These are phyloP conservation scores for Anisodus acutangulus DNA, from an alignment of 257 asterid species.

Conservation along the genomic window DNA sequence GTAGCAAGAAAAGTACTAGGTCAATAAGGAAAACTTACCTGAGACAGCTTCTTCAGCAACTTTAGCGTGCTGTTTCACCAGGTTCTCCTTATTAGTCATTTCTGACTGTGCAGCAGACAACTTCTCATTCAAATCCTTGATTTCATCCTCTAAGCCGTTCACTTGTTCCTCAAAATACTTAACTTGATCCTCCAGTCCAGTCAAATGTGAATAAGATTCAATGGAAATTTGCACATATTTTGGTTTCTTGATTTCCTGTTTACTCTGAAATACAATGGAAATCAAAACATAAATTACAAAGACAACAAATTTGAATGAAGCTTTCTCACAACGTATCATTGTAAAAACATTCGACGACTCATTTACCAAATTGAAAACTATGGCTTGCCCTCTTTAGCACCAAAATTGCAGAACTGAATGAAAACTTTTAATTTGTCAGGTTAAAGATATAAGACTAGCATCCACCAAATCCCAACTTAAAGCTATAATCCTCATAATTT, in stretches of 20 bases:
- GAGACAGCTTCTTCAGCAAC: conserved; percentile 99
- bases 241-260: conserved; percentile 74
- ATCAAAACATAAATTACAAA: background rate
- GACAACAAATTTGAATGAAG: background rate
- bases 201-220: conserved; percentile 91
- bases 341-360: background rate
- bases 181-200: conserved; percentile 90
- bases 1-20: background rate
- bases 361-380: background rate
- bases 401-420: background rate
- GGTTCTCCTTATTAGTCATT: conserved; percentile 71
- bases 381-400: background rate
- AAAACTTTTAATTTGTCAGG: background rate
- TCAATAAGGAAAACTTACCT: conserved; percentile 46
- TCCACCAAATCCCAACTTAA: background rate
- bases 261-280: conserved; percentile 47
- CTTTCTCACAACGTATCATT: conserved; percentile 5
- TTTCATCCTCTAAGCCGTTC: conserved; percentile 67
- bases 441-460: background rate
- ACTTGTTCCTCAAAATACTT: conserved; percentile 71
- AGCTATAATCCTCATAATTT: background rate
- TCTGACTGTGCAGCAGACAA: conserved; percentile 74
- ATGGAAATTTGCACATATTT: conserved; percentile 93
- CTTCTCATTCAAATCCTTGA: conserved; percentile 76
- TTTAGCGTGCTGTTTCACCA: conserved; percentile 94